Base-by-base conservation (phyloP, 768 basidiomycete species). In the Pilatotrama ljubarskyi region DNA sequence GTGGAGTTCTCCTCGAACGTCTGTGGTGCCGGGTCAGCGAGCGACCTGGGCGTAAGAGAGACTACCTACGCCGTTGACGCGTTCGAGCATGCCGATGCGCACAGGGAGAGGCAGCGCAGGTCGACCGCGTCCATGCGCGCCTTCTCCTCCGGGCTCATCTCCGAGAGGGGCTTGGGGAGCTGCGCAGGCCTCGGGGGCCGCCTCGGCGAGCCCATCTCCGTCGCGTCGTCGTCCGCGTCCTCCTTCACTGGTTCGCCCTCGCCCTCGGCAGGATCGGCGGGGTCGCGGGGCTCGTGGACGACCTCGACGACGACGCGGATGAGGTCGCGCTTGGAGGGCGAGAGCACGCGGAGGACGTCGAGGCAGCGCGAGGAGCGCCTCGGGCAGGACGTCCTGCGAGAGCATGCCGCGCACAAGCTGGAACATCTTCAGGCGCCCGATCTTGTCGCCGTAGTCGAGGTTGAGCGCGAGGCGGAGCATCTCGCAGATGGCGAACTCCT, bases 381-480 rank as follows among this genome's bases (percentile, higher is more conserved):
- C 83, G 0, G 95, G 92, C 1, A 98, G 80, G 0, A 73, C 69
- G 14, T 87, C 82, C 62, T 88, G 83, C 1, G 83, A 82, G 15
- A 96, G 79, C 91, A 98, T 95, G 49, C 88, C 85, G 90, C 93
- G 85, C 66, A 95, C 85, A 32, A 95, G 85, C 50, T 84, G 80
- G 67, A 90, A 91, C 88, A 95, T 94, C 74, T 90, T 90, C 59
- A 93, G 76, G 59, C 93, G 76, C 3, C 96, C 95, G 59, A 90
- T 91, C 72, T 97, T 94, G 74, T 98, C 96, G 0, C 87, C 83
- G 66, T 95, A 98, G 72, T 98, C 95, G 25, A 94, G 77, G 61
- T 88, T 83, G 3, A 89, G 80, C 0, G 91, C 91, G 29, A 96
- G 75, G 65, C 80, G 82, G 22, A 97, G 80, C 72, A 98, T 80